Evolutionary conservation across 768 basidiomycete genomes (phyloP).

Genomic region (Trametes cingulata): DNA sequence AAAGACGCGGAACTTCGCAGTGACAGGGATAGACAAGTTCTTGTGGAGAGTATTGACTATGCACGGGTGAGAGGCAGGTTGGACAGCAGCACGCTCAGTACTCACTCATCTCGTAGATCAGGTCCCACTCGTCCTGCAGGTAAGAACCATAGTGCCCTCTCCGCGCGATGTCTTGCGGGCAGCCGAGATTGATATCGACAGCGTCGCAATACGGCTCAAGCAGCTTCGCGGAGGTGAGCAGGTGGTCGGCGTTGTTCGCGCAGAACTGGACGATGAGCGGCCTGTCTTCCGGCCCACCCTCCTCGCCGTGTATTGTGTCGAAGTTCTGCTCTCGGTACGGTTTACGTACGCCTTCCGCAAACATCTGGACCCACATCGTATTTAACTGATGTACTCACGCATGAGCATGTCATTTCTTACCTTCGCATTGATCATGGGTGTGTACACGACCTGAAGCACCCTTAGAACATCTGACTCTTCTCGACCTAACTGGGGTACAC

Average conservation of each 20-base stretch:
- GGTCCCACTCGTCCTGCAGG: conserved; percentile 93
- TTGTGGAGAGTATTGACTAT: conserved; percentile 84
- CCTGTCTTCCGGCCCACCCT: conserved; percentile 77
- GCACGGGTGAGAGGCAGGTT: background rate
- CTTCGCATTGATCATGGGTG: conserved; percentile 98
- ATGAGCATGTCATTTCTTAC: conserved; percentile 35
- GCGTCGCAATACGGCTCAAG: conserved; percentile 87
- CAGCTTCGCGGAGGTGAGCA: conserved; percentile 74
- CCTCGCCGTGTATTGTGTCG: conserved; percentile 71
- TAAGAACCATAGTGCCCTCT: conserved; percentile 87
- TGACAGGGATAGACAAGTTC: conserved; percentile 88
- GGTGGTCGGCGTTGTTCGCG: conserved; percentile 79
- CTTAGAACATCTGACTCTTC: background rate
- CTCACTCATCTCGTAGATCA: conserved; percentile 79
- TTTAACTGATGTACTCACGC: background rate
- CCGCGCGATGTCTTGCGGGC: conserved; percentile 94
- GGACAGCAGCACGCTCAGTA: conserved; percentile 9
- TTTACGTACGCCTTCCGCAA: conserved; percentile 51
- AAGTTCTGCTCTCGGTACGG: conserved; percentile 66
- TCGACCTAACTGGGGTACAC: no score
- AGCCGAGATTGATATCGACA: conserved; percentile 91
- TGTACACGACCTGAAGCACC: conserved; percentile 73
- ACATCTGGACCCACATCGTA: conserved; percentile 49
- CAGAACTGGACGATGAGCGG: conserved; percentile 94
- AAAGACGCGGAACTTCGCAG: conserved; percentile 95